phyloP scores from a whole-genome alignment of 495 filamentous ascomycete species.

The Penicillium desertorum region DNA sequence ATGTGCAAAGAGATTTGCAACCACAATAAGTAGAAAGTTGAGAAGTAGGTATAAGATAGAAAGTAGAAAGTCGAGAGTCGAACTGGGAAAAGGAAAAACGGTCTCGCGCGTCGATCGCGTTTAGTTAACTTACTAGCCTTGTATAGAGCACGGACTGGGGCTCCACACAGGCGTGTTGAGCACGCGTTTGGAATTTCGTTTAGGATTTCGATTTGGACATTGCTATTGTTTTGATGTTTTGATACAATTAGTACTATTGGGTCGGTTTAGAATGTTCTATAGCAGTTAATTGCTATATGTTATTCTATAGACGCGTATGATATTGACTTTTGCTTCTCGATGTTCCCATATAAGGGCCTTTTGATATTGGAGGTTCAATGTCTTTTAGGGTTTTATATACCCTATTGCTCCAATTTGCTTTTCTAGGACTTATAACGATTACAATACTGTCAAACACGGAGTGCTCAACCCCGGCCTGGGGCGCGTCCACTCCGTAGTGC shows the following conservation, averaged over 20 bases:
- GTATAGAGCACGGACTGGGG: constrained; percentile 35
- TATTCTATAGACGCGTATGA: background rate
- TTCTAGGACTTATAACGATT: background rate
- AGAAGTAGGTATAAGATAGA: background rate
- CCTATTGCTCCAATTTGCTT: background rate
- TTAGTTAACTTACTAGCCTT: constrained; percentile 32
- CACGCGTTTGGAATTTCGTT: constrained; percentile 29
- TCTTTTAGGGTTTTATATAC: background rate
- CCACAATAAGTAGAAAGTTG: background rate
- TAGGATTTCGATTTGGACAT: constrained; percentile 5
- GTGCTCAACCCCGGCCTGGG: constrained; percentile 4
- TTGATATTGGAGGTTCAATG: background rate
- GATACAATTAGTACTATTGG: background rate
- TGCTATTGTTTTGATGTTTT: background rate
- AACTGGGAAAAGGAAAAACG: constrained; percentile 19
- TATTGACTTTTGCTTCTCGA: background rate
- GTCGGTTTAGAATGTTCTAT: background rate
- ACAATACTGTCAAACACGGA: background rate
- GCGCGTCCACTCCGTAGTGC: background rate
- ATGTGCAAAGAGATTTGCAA: background rate
- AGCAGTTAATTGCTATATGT: background rate
- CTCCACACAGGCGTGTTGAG: constrained; percentile 32
- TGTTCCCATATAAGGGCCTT: background rate
- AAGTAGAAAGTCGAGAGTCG: constrained; percentile 5
- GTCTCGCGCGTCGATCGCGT: constrained; percentile 33